phyloP scores from a whole-genome alignment of 345 rosid species.

The Lumnitzera racemosa region DNA sequence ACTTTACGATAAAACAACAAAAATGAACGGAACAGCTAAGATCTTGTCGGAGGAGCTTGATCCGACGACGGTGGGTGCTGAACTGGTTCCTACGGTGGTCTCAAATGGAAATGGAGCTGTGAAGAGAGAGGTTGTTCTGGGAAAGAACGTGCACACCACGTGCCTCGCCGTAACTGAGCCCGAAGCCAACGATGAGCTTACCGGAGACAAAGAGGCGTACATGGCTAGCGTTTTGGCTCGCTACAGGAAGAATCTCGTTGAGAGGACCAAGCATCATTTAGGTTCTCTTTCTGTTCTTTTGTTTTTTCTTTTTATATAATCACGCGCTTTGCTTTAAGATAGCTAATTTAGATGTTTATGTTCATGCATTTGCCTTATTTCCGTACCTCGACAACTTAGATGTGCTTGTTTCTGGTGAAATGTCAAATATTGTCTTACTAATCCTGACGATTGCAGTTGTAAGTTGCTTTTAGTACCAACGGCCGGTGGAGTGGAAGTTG shows the following conservation, averaged over 20 bases:
- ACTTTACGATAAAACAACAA: too few species aligned
- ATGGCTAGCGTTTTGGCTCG: conserved; percentile 95
- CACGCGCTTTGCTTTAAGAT: too few species aligned
- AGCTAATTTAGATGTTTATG: too few species aligned
- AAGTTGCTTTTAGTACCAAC: too few species aligned
- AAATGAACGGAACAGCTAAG: conserved; percentile 15
- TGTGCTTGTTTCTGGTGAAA: too few species aligned
- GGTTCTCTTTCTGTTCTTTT: conserved; percentile 22
- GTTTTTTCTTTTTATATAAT: not conserved
- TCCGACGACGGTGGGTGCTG: conserved; percentile 32
- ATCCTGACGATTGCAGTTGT: too few species aligned
- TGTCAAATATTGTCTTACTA: too few species aligned
- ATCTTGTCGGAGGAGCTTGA: conserved; percentile 32
- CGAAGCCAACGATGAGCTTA: conserved; percentile 72
- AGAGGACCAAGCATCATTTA: conserved; percentile 73
- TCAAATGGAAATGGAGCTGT: conserved; percentile 7
- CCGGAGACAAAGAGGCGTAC: conserved; percentile 90
- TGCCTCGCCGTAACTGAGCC: conserved; percentile 87
- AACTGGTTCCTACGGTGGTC: conserved; percentile 39
- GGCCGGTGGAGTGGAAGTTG: too few species aligned
- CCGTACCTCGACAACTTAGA: too few species aligned
- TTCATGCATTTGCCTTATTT: too few species aligned
- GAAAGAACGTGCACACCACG: conserved; percentile 74
- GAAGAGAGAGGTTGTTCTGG: conserved; percentile 64
- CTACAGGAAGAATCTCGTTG: conserved; percentile 62